phyloP scores from a whole-genome alignment of 1,284 basidiomycete genomes.

The Trichosporon coremiiforme region DNA sequence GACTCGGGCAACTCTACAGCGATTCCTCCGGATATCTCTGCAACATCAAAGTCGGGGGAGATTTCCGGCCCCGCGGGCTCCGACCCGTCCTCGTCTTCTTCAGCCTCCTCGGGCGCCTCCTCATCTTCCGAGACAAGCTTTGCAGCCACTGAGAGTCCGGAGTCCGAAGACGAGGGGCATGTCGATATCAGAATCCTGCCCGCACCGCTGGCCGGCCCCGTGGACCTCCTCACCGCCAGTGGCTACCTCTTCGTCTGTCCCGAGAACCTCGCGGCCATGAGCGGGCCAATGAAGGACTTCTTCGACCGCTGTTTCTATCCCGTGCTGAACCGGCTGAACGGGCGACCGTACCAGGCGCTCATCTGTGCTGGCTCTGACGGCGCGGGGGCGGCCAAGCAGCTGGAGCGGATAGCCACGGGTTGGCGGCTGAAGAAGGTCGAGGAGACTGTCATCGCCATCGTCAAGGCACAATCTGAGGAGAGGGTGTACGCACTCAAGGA shows the following conservation, averaged over 20 bases:
- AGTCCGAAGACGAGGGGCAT: neutral
- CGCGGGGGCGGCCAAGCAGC: conserved; percentile 25
- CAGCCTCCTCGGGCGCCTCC: neutral
- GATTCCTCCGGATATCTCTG: neutral
- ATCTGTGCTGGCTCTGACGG: conserved; percentile 33
- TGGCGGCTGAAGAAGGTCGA: conserved; percentile 29
- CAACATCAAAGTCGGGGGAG: neutral
- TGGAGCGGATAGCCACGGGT: conserved; percentile 28
- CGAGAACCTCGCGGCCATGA: conserved; percentile 31
- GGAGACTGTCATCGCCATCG: conserved; percentile 26
- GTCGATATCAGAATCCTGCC: conserved; percentile 14
- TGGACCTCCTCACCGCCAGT: conserved; percentile 24
- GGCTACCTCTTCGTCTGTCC: conserved; percentile 30
- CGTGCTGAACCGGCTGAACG: conserved; percentile 26
- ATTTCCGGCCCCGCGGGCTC: neutral
- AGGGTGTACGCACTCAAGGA: conserved; percentile 25
- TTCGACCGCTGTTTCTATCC: conserved; percentile 30
- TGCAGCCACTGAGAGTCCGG: neutral
- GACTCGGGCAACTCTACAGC: neutral
- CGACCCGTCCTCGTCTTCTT: neutral
- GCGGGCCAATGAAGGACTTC: conserved; percentile 31
- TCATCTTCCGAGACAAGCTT: neutral
- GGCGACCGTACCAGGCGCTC: conserved; percentile 29
- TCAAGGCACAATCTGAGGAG: conserved; percentile 29
- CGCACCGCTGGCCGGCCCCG: conserved; percentile 24